phyloP scores from a whole-genome alignment of 1,139 yeast genomes.

The Hyphopichia buzzinii region DNA sequence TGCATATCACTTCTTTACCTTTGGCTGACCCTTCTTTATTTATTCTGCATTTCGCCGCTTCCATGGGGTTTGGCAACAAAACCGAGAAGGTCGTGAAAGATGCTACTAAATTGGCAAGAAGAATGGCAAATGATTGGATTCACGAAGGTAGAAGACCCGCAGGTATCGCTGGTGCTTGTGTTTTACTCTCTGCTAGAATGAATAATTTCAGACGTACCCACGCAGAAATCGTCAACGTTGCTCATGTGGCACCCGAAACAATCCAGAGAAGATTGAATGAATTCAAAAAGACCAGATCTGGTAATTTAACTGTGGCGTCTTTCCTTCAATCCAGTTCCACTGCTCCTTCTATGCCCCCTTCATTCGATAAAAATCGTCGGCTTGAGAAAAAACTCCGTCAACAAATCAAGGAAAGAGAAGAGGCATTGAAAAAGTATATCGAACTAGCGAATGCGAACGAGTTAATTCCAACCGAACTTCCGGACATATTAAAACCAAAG shows the following conservation, averaged over 20 bases:
- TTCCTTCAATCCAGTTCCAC: slow-evolving; percentile 53
- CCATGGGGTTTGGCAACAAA: slow-evolving; percentile 70
- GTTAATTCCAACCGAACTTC: slow-evolving; percentile 5
- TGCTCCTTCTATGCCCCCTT: slow-evolving; percentile 75
- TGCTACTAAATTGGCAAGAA: slow-evolving; percentile 79
- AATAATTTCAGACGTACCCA: slow-evolving; percentile 90
- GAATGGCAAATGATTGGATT: slow-evolving; percentile 96
- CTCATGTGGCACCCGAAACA: slow-evolving; percentile 94
- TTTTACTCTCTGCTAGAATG: slow-evolving; percentile 92
- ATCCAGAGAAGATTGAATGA: slow-evolving; percentile 86
- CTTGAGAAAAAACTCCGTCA: slow-evolving; percentile 25
- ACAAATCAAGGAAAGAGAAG: slow-evolving; percentile 31
- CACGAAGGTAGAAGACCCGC: slow-evolving; percentile 97
- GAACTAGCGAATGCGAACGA: slow-evolving; percentile 7
- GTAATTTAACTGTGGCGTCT: slow-evolving; percentile 65
- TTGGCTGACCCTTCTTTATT: slow-evolving; percentile 91
- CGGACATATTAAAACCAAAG: not conserved
- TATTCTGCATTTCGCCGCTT: slow-evolving; percentile 90
- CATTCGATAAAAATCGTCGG: slow-evolving; percentile 55
- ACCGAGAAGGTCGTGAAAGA: slow-evolving; percentile 78
- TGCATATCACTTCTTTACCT: slow-evolving; percentile 75
- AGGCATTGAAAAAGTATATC: slow-evolving; percentile 23
- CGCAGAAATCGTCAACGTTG: slow-evolving; percentile 90
- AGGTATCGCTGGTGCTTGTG: slow-evolving; percentile 97
- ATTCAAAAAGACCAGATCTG: slow-evolving; percentile 76